phyloP scores from a whole-genome alignment of 1,284 basidiomycete species.

The Ganoderma lingzhi region DNA sequence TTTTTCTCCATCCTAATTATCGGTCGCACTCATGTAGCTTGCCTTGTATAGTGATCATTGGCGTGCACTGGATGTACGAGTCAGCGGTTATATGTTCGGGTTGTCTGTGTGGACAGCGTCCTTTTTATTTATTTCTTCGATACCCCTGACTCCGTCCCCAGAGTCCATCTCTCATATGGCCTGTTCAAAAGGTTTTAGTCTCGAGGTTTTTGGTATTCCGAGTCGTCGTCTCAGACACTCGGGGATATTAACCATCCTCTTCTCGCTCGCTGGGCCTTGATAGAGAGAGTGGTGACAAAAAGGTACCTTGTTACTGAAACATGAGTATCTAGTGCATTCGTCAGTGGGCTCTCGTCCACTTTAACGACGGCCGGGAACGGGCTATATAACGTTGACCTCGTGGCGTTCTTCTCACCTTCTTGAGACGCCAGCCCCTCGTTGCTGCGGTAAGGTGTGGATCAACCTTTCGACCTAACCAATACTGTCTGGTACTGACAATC shows the following conservation, averaged over 20 bases:
- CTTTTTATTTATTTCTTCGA: neutral
- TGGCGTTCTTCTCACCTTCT: conserved; percentile 2
- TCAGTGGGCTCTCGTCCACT: neutral
- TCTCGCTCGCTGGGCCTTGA: neutral
- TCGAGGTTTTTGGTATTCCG: neutral
- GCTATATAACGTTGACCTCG: neutral
- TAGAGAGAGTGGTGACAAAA: neutral
- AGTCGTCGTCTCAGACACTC: neutral
- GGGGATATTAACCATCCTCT: no score
- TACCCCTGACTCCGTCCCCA: neutral
- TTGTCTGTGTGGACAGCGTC: neutral
- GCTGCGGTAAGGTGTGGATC: neutral
- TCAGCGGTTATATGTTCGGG: neutral
- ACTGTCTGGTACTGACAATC: neutral
- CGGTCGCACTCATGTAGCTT: neutral
- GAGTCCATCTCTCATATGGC: neutral
- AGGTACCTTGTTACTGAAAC: neutral
- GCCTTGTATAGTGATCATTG: neutral
- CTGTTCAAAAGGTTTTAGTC: neutral
- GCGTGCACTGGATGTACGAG: neutral
- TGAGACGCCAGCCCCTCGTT: neutral
- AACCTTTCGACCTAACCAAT: no score
- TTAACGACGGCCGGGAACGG: neutral
- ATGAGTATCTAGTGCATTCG: neutral
- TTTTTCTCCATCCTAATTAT: neutral